Evolutionary conservation across 2,329 filamentous ascomycete genomes (phyloP), one percentile per base, ranked within the genome.

Genomic region (Venturia aucupariae): DNA sequence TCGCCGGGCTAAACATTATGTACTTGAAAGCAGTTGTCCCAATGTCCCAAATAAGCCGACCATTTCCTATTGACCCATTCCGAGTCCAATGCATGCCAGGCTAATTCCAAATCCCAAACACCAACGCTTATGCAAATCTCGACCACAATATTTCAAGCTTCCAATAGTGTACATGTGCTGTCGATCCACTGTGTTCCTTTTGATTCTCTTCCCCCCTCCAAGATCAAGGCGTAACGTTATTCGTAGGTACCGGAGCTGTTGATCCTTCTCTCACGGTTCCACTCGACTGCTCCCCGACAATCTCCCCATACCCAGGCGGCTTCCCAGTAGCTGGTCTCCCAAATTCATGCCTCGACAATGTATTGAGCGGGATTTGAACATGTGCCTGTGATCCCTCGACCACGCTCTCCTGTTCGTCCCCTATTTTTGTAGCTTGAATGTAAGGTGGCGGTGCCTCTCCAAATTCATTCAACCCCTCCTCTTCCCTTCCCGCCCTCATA

Each of bases 361-460:
- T 63, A 22, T 7, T 27, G 30, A 63, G 27, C 35, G 62, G 62
- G 6, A 63, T 55, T 32, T 59, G 48, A 30, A 48, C 24, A 8
- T 42, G 15, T 30, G 39, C 2, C n/a, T 42, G 24, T 35, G 39
- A 27, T 19, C 44, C 60, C 60, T 62, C 60, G 2, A 35, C 24
- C 13, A 17, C 39, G 24, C 17, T 22, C 62, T 39, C 48, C 39
- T 39, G 41, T 5, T 30, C 24, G 5, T 57, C 1, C 51, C 5
- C 27, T 8, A 15, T 42, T 11, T 41, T 60, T 4, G n/a, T 41
- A 41, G 38, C 59, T 3, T 62, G 76, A 68, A 69, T 77, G 71
- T 89, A 89, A 0, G 86, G 84, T 60, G 86, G 86, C 61, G 86
- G 86, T 11, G 85, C 84, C 71, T 88, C 84, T 35, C 86, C 86